Base-by-base conservation (phyloP, 345 rosid genomes). In the Aquilaria sinensis region DNA sequence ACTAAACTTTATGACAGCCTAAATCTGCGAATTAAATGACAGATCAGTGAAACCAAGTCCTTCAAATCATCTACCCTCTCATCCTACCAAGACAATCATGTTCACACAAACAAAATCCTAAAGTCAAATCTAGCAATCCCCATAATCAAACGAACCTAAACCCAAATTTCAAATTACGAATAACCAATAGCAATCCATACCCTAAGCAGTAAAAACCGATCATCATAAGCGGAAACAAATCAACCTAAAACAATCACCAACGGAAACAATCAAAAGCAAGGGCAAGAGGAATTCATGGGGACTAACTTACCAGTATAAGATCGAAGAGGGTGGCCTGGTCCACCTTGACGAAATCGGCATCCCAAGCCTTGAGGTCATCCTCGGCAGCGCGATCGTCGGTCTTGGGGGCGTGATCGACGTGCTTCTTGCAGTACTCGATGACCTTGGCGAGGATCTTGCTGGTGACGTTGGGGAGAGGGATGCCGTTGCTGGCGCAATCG, bases 341-440 rank as follows among this genome's bases (percentile, higher is more conserved):
- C 12, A 81, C 79, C 5, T 71, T 67, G 77, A 81, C 66, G 69
- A 89, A 89, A 0, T 85, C 84, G 14, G 80, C 67, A 61, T 89
- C 94, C 85, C 85, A 87, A 47, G 41, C 43, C 70, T 75, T 76
- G 57, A 83, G 66, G 0, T 74, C 79, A 0, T 76, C 84, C 1
- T 72, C 84, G 43, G 32, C 49, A 31, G 70, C 23, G 43, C 59
- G 48, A 14, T 71, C 72, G 16, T 63, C 64, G 30, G 57, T 41
- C 63, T 9, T 66, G 31, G 58, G 30, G 48, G 76, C 60, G 31
- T 49, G 23, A 29, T 84, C 89, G 3, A 78, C 93, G 72, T 88
- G 97, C 51, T 79, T 88, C 75, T 73, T 83, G 78, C 86, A 81
- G 70, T 91, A 91, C 79, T 88, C 96, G 59, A 88, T 80, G 30